phyloP scores from a whole-genome alignment of 331 rosid species.

The Quercus phellos region DNA sequence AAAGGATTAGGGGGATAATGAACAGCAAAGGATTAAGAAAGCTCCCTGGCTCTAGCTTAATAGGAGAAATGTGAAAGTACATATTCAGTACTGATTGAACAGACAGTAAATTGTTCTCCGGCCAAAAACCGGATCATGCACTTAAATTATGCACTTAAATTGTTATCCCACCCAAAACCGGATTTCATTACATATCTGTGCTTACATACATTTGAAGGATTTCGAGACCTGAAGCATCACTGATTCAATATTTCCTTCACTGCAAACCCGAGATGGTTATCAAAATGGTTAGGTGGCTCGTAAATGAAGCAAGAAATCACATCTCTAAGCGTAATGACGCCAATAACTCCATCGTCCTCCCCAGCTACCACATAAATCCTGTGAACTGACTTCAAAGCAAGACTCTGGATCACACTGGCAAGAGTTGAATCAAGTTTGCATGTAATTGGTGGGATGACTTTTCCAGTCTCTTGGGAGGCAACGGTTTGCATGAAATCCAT shows the following conservation, averaged over 20 bases:
- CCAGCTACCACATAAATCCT: conserved; percentile 59
- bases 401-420: conserved; percentile 53
- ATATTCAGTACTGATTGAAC: conserved; percentile 5
- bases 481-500: conserved; percentile 57
- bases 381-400: conserved; percentile 75
- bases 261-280: conserved; percentile 53
- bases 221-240: conserved; percentile 16
- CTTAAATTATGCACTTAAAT: conserved; percentile 1
- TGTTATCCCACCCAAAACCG: background rate
- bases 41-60: conserved; percentile 52
- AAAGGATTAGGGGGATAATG: conserved; percentile 52
- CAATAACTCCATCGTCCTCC: conserved; percentile 48
- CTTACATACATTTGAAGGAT: background rate
- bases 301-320: conserved; percentile 81
- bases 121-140: conserved; percentile 10
- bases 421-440: conserved; percentile 65
- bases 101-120: conserved; percentile 20
- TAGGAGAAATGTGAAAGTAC: conserved; percentile 42
- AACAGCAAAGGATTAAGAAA: conserved; percentile 44
- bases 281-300: conserved; percentile 71
- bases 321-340: conserved; percentile 85
- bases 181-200: background rate
- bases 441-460: conserved; percentile 47
- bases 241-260: conserved; percentile 59
- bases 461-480: conserved; percentile 38